Percentiles rank a stretch among this genome's conserved stretches.
phyloP scores from a whole-genome alignment of 257 asterid species.

The Scutellaria barbata region DNA sequence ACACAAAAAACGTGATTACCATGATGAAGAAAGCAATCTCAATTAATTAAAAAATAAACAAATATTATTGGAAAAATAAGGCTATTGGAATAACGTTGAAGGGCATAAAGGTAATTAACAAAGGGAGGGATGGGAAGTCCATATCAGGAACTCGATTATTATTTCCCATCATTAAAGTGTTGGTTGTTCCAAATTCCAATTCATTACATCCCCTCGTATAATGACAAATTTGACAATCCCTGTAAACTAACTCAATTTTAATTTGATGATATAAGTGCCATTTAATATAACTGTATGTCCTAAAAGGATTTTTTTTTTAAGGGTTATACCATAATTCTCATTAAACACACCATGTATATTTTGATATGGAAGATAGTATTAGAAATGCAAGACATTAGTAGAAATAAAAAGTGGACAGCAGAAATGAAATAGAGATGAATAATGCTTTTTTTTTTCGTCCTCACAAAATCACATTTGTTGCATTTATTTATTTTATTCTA shows the following conservation, averaged over 20 bases:
- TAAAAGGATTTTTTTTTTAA: not conserved
- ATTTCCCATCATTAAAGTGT: slow-evolving; percentile 34
- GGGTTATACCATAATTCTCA: not conserved
- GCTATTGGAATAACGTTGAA: not conserved
- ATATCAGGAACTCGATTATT: slow-evolving; percentile 25
- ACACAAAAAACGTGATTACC: no score
- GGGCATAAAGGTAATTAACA: slow-evolving; percentile 26
- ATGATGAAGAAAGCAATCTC: no score
- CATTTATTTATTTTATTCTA: no score
- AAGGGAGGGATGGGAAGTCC: slow-evolving; percentile 35
- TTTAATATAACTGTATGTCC: slow-evolving; percentile 7
- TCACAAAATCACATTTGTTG: no score
- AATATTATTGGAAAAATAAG: no score
- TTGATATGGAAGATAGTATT: no score
- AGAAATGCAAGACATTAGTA: no score
- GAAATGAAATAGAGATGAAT: no score
- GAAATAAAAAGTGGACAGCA: no score
- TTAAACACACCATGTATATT: no score
- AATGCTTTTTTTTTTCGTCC: no score
- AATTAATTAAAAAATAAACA: no score
- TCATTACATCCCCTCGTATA: slow-evolving; percentile 27
- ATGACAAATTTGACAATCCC: slow-evolving; percentile 8
- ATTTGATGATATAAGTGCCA: not conserved
- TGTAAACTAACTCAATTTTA: slow-evolving; percentile 13
- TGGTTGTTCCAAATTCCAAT: slow-evolving; percentile 33